Conservation (phyloP, 345 rosid genomes). For the Aquilaria sinensis region DNA sequence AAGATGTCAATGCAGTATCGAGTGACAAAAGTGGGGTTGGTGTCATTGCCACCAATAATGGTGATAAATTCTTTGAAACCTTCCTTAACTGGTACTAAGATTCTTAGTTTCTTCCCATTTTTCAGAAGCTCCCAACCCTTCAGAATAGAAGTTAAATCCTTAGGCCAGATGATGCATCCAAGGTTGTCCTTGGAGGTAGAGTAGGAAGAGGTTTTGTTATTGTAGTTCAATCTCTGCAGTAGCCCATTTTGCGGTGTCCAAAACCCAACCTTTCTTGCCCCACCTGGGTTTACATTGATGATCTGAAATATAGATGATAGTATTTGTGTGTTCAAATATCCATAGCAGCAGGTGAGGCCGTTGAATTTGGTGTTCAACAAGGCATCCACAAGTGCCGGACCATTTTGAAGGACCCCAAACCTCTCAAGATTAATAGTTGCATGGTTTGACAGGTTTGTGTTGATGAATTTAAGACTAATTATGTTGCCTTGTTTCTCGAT, state of each 20-base stretch:
- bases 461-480: background rate
- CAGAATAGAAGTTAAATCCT: constrained; percentile 20
- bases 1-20: constrained; percentile 37
- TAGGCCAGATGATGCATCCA: constrained; percentile 28
- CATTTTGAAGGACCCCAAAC: constrained; percentile 18
- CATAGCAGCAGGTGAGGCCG: constrained; percentile 22
- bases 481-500: constrained; percentile 7
- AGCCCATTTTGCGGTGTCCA: constrained; percentile 22
- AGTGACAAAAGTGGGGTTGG: background rate
- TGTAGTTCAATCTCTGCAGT: too few species aligned
- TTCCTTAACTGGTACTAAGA: constrained; percentile 24
- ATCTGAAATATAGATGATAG: constrained; percentile 12
- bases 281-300: constrained; percentile 24
- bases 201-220: too few species aligned
- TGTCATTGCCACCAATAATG: background rate
- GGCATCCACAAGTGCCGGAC: constrained; percentile 16
- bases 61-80: constrained; percentile 23
- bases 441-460: constrained; percentile 12
- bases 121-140: constrained; percentile 6
- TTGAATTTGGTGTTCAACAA: constrained; percentile 11
- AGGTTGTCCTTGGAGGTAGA: constrained; percentile 11
- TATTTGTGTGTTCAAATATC: constrained; percentile 13
- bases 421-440: constrained; percentile 6
- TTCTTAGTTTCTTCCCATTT: constrained; percentile 21
- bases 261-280: constrained; percentile 22